Conservation (phyloP, 176 grass and related monocot species). For the Zea mays region Zm-B73-REFERENCE-NAM-5.0 NC_050099.1:240786001-240786500, state of each 20-base stretch:
- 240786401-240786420: slow-evolving; percentile 48
- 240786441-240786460: background rate
- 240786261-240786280: background rate
- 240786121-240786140: too few species aligned
- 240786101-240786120: too few species aligned
- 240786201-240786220: background rate
- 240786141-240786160: too few species aligned
- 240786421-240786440: background rate
- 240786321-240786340: background rate
- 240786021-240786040: too few species aligned
- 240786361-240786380: background rate
- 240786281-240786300: slow-evolving; percentile 50
- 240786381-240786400: slow-evolving; percentile 36
- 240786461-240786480: too few species aligned
- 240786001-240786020: too few species aligned
- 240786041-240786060: too few species aligned
- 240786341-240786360: background rate
- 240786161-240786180: background rate
- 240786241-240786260: background rate
- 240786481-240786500: too few species aligned
- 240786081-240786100: too few species aligned
- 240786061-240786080: too few species aligned
- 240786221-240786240: background rate
- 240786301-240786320: slow-evolving; percentile 42
- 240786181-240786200: background rate